Conservation (phyloP, 148 eudicot genomes). For the Amaranthus hypochondriacus region DNA sequence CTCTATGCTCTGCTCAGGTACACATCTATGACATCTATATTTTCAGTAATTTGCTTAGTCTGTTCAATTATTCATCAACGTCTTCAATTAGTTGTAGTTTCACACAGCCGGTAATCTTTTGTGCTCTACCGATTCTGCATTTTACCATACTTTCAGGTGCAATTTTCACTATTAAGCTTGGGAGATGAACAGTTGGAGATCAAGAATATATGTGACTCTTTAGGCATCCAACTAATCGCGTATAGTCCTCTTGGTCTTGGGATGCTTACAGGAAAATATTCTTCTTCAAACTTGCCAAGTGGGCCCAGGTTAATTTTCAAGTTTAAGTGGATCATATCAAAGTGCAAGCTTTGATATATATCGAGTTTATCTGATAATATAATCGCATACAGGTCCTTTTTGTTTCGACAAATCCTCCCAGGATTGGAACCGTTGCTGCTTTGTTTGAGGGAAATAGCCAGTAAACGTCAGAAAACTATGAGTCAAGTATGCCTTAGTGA, state of each 20-base stretch:
- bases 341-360: background rate
- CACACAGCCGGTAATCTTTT: background rate
- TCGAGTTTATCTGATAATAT: constrained; percentile 4
- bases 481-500: constrained; percentile 52
- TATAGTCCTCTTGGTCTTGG: constrained; percentile 96
- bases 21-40: background rate
- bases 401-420: constrained; percentile 80
- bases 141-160: constrained; percentile 47
- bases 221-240: constrained; percentile 67
- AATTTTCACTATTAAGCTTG: constrained; percentile 78
- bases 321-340: background rate
- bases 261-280: constrained; percentile 94
- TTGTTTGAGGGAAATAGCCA: constrained; percentile 56
- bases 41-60: background rate
- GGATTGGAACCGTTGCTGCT: constrained; percentile 75
- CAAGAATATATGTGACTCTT: constrained; percentile 63
- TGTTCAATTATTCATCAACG: constrained; percentile 2
- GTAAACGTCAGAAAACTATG: constrained; percentile 60
- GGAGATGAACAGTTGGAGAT: constrained; percentile 88
- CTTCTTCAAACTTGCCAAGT: constrained; percentile 56
- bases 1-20: constrained; percentile 93
- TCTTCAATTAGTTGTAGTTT: background rate
- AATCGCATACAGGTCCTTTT: constrained; percentile 46
- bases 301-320: constrained; percentile 64
- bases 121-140: background rate